These are phyloP conservation scores for Arthrocladium fulminans DNA, from an alignment of 2,329 filamentous ascomycete genomes.

Conservation along the genomic window DNA sequence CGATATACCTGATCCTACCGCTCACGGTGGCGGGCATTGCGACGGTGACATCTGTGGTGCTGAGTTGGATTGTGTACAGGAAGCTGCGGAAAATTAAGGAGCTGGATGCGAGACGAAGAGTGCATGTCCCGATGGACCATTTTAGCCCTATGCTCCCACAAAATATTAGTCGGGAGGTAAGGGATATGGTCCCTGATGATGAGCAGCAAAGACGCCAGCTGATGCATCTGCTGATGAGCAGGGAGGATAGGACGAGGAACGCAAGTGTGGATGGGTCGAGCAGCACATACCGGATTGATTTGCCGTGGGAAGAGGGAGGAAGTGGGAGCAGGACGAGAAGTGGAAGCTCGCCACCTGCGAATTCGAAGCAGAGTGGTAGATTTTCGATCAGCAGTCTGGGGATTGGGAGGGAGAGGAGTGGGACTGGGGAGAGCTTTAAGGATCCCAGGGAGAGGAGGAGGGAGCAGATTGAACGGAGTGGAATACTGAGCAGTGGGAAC, in stretches of 20 bases:
- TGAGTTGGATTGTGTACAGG: conserved; percentile 16
- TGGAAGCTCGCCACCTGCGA: conserved; percentile 14
- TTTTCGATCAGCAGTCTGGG: conserved; percentile 12
- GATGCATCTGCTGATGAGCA: conserved; percentile 28
- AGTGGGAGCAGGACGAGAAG: conserved; percentile 12
- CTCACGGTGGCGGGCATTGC: conserved; percentile 14
- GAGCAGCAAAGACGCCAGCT: conserved; percentile 34
- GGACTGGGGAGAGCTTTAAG: conserved; percentile 14
- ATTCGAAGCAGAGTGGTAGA: conserved; percentile 8
- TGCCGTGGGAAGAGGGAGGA: conserved; percentile 18
- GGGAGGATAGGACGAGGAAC: conserved; percentile 20
- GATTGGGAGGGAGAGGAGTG: conserved; percentile 13
- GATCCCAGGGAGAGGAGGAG: conserved; percentile 19
- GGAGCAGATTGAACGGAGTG: conserved; percentile 17
- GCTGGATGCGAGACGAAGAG: conserved; percentile 15
- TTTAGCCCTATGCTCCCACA: conserved; percentile 1
- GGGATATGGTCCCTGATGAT: conserved; percentile 24
- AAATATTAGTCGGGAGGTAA: conserved; percentile 5
- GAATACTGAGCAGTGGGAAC: neutral
- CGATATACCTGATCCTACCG: conserved; percentile 19
- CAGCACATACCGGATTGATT: conserved; percentile 26
- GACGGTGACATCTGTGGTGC: conserved; percentile 12
- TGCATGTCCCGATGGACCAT: conserved; percentile 9
- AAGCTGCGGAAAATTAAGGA: conserved; percentile 16
- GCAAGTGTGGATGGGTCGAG: conserved; percentile 23